These are phyloP conservation scores for Durusdinium trenchii DNA, from an alignment of 73 alveolate genomes.

Conservation along the genomic window DNA sequence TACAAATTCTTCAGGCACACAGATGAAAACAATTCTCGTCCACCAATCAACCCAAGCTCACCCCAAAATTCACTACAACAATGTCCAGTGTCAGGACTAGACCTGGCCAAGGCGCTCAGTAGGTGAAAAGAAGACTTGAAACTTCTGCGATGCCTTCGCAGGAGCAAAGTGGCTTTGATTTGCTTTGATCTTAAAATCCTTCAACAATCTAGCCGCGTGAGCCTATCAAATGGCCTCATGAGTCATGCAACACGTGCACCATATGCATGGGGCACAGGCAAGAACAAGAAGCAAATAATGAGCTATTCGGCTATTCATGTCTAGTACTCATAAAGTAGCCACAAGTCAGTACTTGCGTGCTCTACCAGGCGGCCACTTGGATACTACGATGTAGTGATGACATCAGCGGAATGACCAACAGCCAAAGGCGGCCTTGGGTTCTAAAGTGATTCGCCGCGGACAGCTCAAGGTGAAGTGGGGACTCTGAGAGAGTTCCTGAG, in stretches of 20 bases:
- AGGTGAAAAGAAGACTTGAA: constrained; percentile 64
- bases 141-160: constrained; percentile 63
- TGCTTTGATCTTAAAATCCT: neutral
- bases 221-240: neutral
- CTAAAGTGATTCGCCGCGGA: constrained; percentile 54
- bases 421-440: constrained; percentile 37
- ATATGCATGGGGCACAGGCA: neutral
- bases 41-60: neutral
- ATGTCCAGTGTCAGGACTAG: neutral
- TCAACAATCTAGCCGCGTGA: neutral
- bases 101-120: neutral
- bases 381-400: neutral
- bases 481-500: constrained; percentile 34
- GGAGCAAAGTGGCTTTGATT: neutral
- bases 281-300: neutral
- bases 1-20: too few relatives aligned
- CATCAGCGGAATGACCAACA: neutral
- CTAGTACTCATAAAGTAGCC: too few relatives aligned
- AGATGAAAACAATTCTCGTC: too few relatives aligned
- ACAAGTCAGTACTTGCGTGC: too few relatives aligned
- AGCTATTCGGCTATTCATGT: neutral
- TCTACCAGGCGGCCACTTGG: neutral
- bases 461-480: constrained; percentile 71
- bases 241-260: neutral
- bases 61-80: neutral